phyloP scores from a whole-genome alignment of 2,329 filamentous ascomycete species.

The Cercospora citrullina region DNA sequence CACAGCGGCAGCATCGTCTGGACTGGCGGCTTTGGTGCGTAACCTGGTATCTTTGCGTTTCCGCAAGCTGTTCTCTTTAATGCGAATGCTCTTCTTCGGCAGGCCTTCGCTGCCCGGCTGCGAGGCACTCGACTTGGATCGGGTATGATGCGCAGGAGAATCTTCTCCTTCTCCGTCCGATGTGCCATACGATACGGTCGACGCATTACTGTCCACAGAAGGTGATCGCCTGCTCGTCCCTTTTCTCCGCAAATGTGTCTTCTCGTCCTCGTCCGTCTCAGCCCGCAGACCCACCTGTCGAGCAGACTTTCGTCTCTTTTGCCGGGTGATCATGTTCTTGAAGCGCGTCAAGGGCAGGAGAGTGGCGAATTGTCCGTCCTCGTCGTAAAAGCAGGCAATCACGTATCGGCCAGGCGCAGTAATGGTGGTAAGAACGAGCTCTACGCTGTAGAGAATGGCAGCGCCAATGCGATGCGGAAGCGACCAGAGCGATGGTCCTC shows the following conservation, averaged over 20 bases:
- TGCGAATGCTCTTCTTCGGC: constrained; percentile 71
- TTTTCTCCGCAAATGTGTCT: constrained; percentile 34
- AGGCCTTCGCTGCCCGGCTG: constrained; percentile 18
- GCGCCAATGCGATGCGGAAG: constrained; percentile 62
- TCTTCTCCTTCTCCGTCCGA: constrained; percentile 61
- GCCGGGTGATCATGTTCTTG: constrained; percentile 48
- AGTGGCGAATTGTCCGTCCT: constrained; percentile 76
- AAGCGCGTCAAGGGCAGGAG: constrained; percentile 70
- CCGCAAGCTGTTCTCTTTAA: constrained; percentile 77
- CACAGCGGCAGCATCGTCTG: constrained; percentile 50
- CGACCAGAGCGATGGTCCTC: constrained; percentile 24
- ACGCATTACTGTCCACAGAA: constrained; percentile 40
- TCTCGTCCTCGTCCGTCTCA: constrained; percentile 38
- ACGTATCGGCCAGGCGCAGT: constrained; percentile 79
- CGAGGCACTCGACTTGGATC: constrained; percentile 58
- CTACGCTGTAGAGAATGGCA: constrained; percentile 72
- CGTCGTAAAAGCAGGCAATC: constrained; percentile 79
- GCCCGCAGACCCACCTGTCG: constrained; percentile 36
- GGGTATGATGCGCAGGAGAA: constrained; percentile 56
- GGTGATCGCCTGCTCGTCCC: constrained; percentile 42
- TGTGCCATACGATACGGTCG: constrained; percentile 62
- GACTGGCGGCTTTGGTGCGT: constrained; percentile 32
- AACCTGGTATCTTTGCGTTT: constrained; percentile 70
- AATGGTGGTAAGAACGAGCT: constrained; percentile 75
- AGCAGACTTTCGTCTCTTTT: constrained; percentile 35